Evolutionary conservation across 768 basidiomycete genomes (phyloP), one percentile per base, ranked within the genome.

Genomic region (Megacollybia marginata): DNA sequence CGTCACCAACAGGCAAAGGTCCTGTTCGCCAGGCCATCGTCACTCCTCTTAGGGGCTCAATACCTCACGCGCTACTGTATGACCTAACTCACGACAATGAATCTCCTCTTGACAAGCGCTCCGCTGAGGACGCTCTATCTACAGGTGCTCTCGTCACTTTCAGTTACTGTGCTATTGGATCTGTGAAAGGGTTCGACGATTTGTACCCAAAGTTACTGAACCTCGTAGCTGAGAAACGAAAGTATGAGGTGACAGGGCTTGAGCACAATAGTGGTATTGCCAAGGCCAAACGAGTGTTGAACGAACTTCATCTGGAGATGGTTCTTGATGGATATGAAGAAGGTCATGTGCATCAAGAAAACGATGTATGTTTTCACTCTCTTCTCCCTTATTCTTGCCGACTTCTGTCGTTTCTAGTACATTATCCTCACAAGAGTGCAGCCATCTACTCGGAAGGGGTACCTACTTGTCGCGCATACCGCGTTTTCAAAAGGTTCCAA

Each of bases 41-140:
- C 46, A 86, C 76, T 9, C 85, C 88, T 7, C 76, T 94, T 47
- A 79, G 86, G 50, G 96, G 96, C 6, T 92, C 90, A 0, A 66
- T 74, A 34, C 96, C 96, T 1, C 96, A 99, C 62, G 92, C 96
- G 0, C 76, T 98, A 33, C 75, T 97, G 60, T 98, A 92, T 66
- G 96, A 99, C 64, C 75, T 91, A 50, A 98, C 96, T 1, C 96
- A 99, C 67, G 96, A 99, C 69, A 99, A 99, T 62, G 92, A 98
- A 64, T 86, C 93, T 1, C 88, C 87, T 1, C 66, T 85, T 12
- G 80, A 91, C 68, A 98, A 95, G 65, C 83, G 92, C 34, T 87
- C 88, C 1, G 91, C 94, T 7, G 92, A 98, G 64, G 93, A 98
- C 65, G 88, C 92, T 0, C 79, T 99, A n/a, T 85, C 92, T 8